Conservation (phyloP, 148 eudicot species). For the Persicaria maculosa region DNA sequence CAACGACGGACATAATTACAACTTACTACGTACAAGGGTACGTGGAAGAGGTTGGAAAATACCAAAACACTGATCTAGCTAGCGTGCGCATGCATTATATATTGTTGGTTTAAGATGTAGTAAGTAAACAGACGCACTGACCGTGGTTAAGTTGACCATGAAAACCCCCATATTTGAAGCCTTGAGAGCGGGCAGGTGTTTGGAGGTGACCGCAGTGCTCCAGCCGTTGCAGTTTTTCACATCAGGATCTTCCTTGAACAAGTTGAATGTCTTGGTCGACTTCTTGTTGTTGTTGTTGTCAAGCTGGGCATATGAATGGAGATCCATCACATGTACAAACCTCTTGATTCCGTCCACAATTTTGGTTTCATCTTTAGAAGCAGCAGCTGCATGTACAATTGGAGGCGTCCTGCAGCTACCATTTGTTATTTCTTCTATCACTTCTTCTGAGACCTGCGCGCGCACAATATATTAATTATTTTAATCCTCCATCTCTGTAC, state of each 20-base stretch:
- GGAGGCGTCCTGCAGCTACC: constrained; percentile 30
- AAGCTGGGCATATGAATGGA: not conserved
- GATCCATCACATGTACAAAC: not conserved
- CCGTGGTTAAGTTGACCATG: constrained; percentile 73
- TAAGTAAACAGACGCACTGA: not conserved
- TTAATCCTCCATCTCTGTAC: no score
- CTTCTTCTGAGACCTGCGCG: constrained; percentile 31
- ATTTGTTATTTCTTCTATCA: constrained; percentile 43
- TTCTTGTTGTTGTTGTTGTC: constrained; percentile 44
- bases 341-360: not conserved
- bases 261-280: constrained; percentile 32
- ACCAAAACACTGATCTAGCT: no score
- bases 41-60: no score
- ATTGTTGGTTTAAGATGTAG: no score
- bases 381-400: constrained; percentile 44
- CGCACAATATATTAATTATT: not conserved
- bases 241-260: constrained; percentile 51
- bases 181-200: constrained; percentile 33
- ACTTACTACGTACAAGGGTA: no score
- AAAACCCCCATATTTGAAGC: constrained; percentile 50
- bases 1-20: no score
- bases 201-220: constrained; percentile 52
- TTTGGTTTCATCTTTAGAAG: not conserved
- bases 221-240: constrained; percentile 61
- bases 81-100: no score